Evolutionary conservation across 2,329 filamentous ascomycete genomes (phyloP), one percentile per base, ranked within the genome.

Genomic region (Ramichloridium luteum): DNA sequence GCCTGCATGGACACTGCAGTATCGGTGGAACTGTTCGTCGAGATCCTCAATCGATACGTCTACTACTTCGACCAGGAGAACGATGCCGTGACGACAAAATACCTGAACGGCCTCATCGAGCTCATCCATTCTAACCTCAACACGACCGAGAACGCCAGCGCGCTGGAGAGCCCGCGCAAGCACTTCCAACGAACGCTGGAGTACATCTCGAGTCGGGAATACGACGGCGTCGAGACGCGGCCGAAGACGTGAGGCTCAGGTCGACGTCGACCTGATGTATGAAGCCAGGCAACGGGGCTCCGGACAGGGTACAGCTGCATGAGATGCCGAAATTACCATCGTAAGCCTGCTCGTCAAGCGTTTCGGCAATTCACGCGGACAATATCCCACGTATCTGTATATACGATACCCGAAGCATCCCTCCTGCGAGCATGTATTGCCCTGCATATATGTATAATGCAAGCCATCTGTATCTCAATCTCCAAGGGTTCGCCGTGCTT

Each of bases 1-100:
- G 92, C 90, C 5, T 98, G 90, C 62, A 98, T 98, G 90, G 92
- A 98, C 59, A 90, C 86, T 5, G 84, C 85, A 5, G 85, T 94
- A 3, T 94, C 85, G 3, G 90, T 98, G 28, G 92, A 98, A 60
- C 70, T 98, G 29, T 98, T 98, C 59, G 88, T 98, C 35, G 90
- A 98, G 62, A 98, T 98, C 41, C 65, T 98, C 34, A 94, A 98
- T 58, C 77, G 90, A 58, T 98, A 98, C 55, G 86, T 96, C 32
- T 98, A 98, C 59, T 98, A 96, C 64, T 98, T 94, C 62, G 90
- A 98, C 58, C 88, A 98, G 58, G 84, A 93, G 55, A 98, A 98
- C 59, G 90, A 98, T 61, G 86, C 86, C 44, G 90, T 98, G 23
- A 98, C 90, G 4, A 94, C 80, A 3, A 96, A 96, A 60, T 98